Evolutionary conservation across 164 flowering plant species (phyloP).

Genomic region (Platanus orientalis): DNA sequence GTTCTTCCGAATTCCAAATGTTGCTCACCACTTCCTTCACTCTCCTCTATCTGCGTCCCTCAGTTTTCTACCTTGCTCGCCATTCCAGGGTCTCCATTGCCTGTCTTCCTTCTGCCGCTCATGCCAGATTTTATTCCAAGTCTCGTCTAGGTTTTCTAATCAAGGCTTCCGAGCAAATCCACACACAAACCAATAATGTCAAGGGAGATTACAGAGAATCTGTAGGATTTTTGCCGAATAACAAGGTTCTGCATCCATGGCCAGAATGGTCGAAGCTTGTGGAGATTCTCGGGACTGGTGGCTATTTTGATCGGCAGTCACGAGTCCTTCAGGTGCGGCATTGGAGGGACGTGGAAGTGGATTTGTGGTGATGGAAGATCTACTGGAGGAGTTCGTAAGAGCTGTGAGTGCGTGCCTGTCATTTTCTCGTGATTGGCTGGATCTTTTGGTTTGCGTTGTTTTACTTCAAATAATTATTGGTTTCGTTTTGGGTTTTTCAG

Average conservation of each 20-base stretch:
- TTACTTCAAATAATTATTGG: too few species aligned
- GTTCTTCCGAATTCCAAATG: slow-evolving; percentile 38
- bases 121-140: not conserved
- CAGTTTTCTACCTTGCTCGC: slow-evolving; percentile 5
- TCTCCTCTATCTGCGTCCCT: slow-evolving; percentile 6
- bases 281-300: slow-evolving; percentile 17
- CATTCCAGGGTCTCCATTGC: not conserved
- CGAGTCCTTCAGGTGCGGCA: slow-evolving; percentile 1
- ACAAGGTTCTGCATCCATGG: slow-evolving; percentile 33
- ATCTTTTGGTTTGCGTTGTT: slow-evolving; percentile 40
- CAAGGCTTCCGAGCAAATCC: slow-evolving; percentile 21
- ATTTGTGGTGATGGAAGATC: slow-evolving; percentile 20
- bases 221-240: slow-evolving; percentile 3
- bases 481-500: too few species aligned
- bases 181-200: slow-evolving; percentile 20
- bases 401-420: slow-evolving; percentile 46
- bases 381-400: slow-evolving; percentile 43
- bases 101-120: slow-evolving; percentile 8
- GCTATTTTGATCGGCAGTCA: slow-evolving; percentile 23
- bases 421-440: slow-evolving; percentile 45
- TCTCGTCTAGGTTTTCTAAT: slow-evolving; percentile 7
- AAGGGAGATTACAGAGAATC: slow-evolving; percentile 21
- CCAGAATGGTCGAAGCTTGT: slow-evolving; percentile 54
- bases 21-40: slow-evolving; percentile 30
- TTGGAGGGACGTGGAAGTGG: slow-evolving; percentile 18